Evolutionary conservation across 495 filamentous ascomycete genomes (phyloP), one percentile per base, ranked within the genome.

Genomic region (Haplographium delicatum): DNA sequence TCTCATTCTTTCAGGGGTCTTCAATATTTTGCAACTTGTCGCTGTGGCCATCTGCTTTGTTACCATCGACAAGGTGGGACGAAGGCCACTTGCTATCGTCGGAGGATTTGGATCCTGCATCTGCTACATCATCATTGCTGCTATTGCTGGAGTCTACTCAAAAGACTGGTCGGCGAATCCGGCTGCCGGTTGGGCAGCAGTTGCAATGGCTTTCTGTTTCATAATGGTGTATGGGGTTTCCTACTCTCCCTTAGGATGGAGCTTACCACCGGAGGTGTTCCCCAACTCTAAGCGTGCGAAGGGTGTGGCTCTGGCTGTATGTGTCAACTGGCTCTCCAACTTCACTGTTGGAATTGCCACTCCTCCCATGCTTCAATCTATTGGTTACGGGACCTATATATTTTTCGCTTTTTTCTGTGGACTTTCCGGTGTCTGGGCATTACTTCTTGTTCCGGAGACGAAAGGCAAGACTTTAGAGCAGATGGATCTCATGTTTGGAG

Each of bases 201-300:
- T 73, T 83, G 57, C 28, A 31, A n/a, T n/a, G n/a, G n/a, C n/a
- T n/a, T n/a, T n/a, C n/a, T n/a, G n/a, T n/a, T n/a, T n/a, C n/a
- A n/a, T n/a, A n/a, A n/a, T n/a, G n/a, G n/a, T n/a, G 83, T 83
- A 45, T 74, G 83, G 26, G 78, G 79, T 19, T 70, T 72, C 48
- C 68, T 83, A 16, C 68, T 83, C 7, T 28, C 51, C 51, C 9
- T 44, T 26, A 38, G 83, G 75, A 50, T 84, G 81, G 80, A 73
- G 80, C 51, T 78, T 85, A 57, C 73, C 78, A 16, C 70, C 84
- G 24, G 76, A 86, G 60, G 72, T 85, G 61, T 79, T 81, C 69
- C 76, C 84, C 9, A 66, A 82, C 22, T 73, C 79, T 55, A 78
- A 78, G 43, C 73, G 83, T 63, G 72, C 75, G 31, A 79, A 77